Percentiles rank a stretch among this genome's conserved stretches.
Evolutionary conservation across 2,329 filamentous ascomycete species (phyloP).

Genomic region (Metarhizium anisopliae): DNA sequence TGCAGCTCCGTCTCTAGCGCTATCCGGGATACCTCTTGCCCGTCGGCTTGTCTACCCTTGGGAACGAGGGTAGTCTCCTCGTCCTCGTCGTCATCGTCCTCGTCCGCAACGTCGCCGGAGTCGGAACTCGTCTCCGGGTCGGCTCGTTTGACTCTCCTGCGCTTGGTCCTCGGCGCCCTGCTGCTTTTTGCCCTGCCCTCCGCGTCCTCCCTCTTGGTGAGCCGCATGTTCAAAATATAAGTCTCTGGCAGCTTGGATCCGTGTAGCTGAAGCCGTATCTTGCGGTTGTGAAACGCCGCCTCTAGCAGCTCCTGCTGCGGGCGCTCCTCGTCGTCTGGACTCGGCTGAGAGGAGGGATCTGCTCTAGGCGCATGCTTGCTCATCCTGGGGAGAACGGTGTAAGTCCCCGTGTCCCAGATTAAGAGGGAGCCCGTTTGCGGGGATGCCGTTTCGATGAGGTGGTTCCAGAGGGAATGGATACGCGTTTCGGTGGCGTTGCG

Average conservation of each 20-base stretch:
- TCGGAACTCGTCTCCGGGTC: constrained; percentile 16
- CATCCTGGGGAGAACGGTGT: constrained; percentile 39
- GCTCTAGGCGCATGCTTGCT: constrained; percentile 21
- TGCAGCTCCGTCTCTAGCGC: constrained; percentile 31
- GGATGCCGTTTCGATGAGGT: constrained; percentile 51
- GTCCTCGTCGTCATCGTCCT: background rate
- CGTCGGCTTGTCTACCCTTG: constrained; percentile 8
- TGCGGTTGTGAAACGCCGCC: constrained; percentile 42
- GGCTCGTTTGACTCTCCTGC: background rate
- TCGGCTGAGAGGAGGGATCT: constrained; percentile 21
- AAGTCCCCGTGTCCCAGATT: constrained; percentile 55
- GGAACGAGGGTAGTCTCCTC: constrained; percentile 10
- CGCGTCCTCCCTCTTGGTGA: constrained; percentile 35
- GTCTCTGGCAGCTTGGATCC: constrained; percentile 42
- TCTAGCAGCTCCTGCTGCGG: constrained; percentile 39
- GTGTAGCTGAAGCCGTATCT: constrained; percentile 47
- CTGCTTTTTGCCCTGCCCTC: constrained; percentile 18
- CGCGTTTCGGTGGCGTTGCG: constrained; percentile 54
- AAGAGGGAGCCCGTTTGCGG: constrained; percentile 45
- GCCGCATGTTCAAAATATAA: constrained; percentile 47
- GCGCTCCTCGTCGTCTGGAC: constrained; percentile 10
- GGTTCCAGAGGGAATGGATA: constrained; percentile 52
- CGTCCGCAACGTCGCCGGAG: constrained; percentile 3
- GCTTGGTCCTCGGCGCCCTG: background rate
- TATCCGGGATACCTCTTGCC: constrained; percentile 14